Evolutionary conservation across 495 filamentous ascomycete genomes (phyloP).

Genomic region (Pseudotulostoma volvatum): DNA sequence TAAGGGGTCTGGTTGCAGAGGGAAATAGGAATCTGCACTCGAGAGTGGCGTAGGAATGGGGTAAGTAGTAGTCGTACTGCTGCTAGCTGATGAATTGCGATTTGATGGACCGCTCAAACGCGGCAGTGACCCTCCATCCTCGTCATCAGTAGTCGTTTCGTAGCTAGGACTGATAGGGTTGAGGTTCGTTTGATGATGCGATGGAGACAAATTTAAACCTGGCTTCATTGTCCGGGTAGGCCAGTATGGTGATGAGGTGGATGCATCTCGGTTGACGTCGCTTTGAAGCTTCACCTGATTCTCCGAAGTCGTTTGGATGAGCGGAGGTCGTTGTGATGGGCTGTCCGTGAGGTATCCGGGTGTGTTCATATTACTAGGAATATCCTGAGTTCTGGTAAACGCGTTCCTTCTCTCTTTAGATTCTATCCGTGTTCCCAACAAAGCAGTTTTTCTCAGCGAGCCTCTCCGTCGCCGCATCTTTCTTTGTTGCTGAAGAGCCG

Average conservation of each 20-base stretch:
- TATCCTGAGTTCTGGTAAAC: constrained; percentile 6
- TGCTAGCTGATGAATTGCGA: constrained; percentile 6
- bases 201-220: constrained; percentile 3
- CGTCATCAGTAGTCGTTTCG: constrained; percentile 63
- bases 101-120: constrained; percentile 15
- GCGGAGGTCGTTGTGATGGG: neutral
- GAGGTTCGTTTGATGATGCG: constrained; percentile 3
- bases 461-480: constrained; percentile 62
- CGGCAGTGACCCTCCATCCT: constrained; percentile 49
- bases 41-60: constrained; percentile 34
- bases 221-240: constrained; percentile 9
- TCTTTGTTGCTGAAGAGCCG: constrained; percentile 39
- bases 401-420: constrained; percentile 29
- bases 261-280: too few species aligned
- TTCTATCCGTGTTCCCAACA: constrained; percentile 48
- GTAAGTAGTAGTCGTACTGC: constrained; percentile 8
- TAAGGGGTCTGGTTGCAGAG: constrained; percentile 14
- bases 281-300: too few species aligned
- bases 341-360: too few species aligned
- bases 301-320: neutral
- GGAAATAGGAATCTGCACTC: constrained; percentile 54
- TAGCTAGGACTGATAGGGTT: constrained; percentile 30
- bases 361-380: too few species aligned
- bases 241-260: neutral
- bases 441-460: constrained; percentile 62